Evolutionary conservation across 2,329 filamentous ascomycete species (phyloP).

Genomic region (Verticillium albo-atrum): DNA sequence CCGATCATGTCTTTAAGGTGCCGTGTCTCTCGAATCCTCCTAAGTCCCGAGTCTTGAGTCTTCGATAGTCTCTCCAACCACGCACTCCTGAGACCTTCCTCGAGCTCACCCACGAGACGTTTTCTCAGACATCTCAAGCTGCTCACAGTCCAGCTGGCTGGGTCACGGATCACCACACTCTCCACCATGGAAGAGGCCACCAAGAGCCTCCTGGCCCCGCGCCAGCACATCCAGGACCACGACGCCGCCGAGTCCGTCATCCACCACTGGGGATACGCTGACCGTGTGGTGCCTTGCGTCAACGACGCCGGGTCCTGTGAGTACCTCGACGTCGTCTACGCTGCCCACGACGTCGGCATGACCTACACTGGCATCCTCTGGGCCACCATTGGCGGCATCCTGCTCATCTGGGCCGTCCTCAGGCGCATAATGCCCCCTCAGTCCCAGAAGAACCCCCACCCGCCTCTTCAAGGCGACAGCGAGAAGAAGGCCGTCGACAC

Average conservation of each 20-base stretch:
- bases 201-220: conserved; percentile 6
- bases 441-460: conserved; percentile 6
- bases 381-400: conserved; percentile 37
- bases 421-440: conserved; percentile 16
- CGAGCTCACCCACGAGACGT: neutral
- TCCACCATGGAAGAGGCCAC: conserved; percentile 8
- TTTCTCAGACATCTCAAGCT: neutral
- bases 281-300: conserved; percentile 38
- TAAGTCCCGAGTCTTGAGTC: neutral
- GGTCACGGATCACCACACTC: neutral
- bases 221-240: conserved; percentile 38
- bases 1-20: neutral
- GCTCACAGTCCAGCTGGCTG: neutral
- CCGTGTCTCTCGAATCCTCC: neutral
- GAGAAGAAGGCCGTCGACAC: conserved; percentile 11
- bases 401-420: conserved; percentile 36
- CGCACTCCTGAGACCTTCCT: neutral
- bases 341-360: conserved; percentile 43
- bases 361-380: conserved; percentile 47
- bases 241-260: conserved; percentile 27
- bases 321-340: conserved; percentile 48
- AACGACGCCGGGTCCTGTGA: conserved; percentile 42
- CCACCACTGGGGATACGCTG: conserved; percentile 43
- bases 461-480: conserved; percentile 7
- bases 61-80: neutral